Percentiles rank a stretch among this genome's conserved stretches.
Evolutionary conservation across 2,329 filamentous ascomycete species (phyloP).

Genomic region (Monilinia polystroma): DNA sequence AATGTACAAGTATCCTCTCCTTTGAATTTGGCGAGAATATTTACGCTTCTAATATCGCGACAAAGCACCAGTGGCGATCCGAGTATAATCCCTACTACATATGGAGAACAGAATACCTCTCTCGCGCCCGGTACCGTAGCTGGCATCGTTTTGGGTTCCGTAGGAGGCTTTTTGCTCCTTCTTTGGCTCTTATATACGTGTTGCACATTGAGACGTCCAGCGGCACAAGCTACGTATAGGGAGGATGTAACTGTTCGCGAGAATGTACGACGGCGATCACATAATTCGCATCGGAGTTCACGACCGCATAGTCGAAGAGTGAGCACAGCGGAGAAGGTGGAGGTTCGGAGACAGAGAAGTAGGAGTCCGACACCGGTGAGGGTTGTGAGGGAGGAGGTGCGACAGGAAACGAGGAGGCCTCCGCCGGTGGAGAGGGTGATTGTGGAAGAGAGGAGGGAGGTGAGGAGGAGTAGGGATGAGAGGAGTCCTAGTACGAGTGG

Average conservation of each 20-base stretch:
- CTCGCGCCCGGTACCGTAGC: slow-evolving; percentile 57
- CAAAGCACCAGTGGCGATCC: neutral
- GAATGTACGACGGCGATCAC: slow-evolving; percentile 26
- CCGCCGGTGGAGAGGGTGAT: slow-evolving; percentile 36
- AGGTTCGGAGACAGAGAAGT: slow-evolving; percentile 31
- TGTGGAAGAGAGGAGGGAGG: slow-evolving; percentile 36
- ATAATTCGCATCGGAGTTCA: slow-evolving; percentile 22
- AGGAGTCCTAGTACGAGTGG: slow-evolving; percentile 26
- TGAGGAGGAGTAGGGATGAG: slow-evolving; percentile 30
- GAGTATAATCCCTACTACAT: slow-evolving; percentile 59
- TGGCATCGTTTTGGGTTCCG: slow-evolving; percentile 57
- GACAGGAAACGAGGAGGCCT: slow-evolving; percentile 21
- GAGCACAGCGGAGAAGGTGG: slow-evolving; percentile 34
- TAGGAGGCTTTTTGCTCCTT: slow-evolving; percentile 53
- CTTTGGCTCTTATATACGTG: slow-evolving; percentile 50
- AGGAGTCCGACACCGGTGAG: slow-evolving; percentile 27
- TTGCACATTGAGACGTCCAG: slow-evolving; percentile 27
- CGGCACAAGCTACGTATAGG: slow-evolving; percentile 24
- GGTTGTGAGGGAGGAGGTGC: slow-evolving; percentile 31
- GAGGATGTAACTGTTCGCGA: slow-evolving; percentile 32
- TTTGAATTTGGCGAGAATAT: neutral
- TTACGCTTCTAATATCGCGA: slow-evolving; percentile 5
- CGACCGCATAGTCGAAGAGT: slow-evolving; percentile 27
- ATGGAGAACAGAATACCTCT: slow-evolving; percentile 52
- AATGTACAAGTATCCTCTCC: neutral